Conservation (phyloP, 805 yeast species). For the Groenewaldozyma salmanticensis region DNA sequence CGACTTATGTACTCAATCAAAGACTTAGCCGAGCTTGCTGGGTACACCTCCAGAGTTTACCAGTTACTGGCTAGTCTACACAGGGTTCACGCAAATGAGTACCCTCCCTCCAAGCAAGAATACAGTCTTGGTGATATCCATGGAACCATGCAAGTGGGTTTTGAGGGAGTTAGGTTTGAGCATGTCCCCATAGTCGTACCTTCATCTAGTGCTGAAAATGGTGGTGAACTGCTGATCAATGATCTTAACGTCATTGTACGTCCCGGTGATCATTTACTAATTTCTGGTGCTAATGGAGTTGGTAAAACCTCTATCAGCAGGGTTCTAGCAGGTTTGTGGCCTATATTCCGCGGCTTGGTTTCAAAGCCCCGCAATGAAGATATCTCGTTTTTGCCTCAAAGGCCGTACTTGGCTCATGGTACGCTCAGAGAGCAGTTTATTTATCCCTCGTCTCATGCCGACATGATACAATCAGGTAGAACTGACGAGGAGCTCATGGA, state of each 20-base stretch:
- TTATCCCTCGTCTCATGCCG: conserved; percentile 71
- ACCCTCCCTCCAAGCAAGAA: conserved; percentile 9
- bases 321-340: conserved; percentile 85
- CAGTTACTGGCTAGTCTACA: conserved; percentile 67
- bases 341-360: conserved; percentile 69
- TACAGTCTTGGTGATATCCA: conserved; percentile 41
- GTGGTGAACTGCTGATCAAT: conserved; percentile 50
- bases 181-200: conserved; percentile 78
- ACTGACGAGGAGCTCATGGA: conserved; percentile 61
- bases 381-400: conserved; percentile 73
- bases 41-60: conserved; percentile 81
- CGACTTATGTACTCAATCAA: conserved; percentile 90
- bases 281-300: conserved; percentile 79
- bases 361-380: conserved; percentile 63
- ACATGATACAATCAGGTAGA: conserved; percentile 62
- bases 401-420: conserved; percentile 71
- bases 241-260: conserved; percentile 53
- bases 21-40: conserved; percentile 83
- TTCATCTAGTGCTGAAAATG: conserved; percentile 24
- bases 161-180: conserved; percentile 73
- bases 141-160: conserved; percentile 74
- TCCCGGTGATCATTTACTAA: conserved; percentile 59
- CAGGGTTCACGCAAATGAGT: conserved; percentile 56
- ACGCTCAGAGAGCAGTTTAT: conserved; percentile 85
- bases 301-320: conserved; percentile 86